Percentiles rank a stretch among this genome's conserved stretches.
Evolutionary conservation across 331 rosid species (phyloP).

Genomic region (Stylosanthes scabra): DNA sequence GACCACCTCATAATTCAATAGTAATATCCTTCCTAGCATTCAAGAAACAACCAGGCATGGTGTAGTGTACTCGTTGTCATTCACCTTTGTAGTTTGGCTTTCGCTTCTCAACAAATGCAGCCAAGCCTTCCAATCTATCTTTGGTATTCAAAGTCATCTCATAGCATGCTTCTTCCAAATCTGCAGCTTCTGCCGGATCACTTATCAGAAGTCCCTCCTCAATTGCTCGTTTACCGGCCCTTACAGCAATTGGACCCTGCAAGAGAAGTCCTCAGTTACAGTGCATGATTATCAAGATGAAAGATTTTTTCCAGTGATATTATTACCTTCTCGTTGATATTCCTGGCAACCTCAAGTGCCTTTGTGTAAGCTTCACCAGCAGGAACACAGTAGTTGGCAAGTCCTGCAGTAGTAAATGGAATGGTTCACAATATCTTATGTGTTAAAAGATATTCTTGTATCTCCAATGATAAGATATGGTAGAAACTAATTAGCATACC

Average conservation of each 20-base stretch:
- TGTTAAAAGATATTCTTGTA: background rate
- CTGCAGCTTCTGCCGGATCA: slow-evolving; percentile 58
- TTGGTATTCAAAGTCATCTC: slow-evolving; percentile 65
- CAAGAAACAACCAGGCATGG: background rate
- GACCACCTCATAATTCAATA: background rate
- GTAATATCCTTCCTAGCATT: slow-evolving; percentile 20
- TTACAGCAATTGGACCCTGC: slow-evolving; percentile 91
- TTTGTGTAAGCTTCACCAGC: slow-evolving; percentile 77
- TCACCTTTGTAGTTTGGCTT: slow-evolving; percentile 76
- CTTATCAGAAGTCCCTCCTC: slow-evolving; percentile 62
- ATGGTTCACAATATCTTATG: background rate
- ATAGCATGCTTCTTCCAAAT: slow-evolving; percentile 81
- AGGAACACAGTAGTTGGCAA: slow-evolving; percentile 85
- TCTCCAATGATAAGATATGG: slow-evolving; percentile 4
- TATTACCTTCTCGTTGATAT: slow-evolving; percentile 81
- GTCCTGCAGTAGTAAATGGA: slow-evolving; percentile 55
- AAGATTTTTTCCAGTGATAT: slow-evolving; percentile 19
- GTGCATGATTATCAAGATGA: slow-evolving; percentile 6
- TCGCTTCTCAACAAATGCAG: slow-evolving; percentile 92
- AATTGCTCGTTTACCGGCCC: slow-evolving; percentile 84
- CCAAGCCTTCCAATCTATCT: slow-evolving; percentile 88
- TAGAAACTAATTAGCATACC: slow-evolving; percentile 53
- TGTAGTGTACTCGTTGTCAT: slow-evolving; percentile 34
- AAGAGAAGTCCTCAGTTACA: slow-evolving; percentile 10
- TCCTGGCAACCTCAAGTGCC: slow-evolving; percentile 81